Conservation (phyloP, 1,284 basidiomycete species). For the Cutaneotrichosporon cavernicola region DNA sequence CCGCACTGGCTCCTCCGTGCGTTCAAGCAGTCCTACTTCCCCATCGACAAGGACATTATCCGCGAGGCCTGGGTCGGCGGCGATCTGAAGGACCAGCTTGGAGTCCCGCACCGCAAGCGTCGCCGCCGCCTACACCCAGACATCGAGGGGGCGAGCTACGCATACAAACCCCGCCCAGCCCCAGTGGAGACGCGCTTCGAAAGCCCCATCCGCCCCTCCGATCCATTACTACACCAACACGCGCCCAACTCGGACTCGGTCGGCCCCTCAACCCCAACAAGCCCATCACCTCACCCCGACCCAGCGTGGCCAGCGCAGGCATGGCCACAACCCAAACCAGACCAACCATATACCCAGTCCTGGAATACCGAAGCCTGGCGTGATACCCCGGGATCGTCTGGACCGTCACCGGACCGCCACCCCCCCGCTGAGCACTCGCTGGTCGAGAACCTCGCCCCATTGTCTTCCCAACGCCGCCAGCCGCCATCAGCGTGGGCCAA, state of each 20-base stretch:
- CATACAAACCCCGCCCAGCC: neutral
- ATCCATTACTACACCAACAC: constrained; percentile 1
- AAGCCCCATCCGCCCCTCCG: neutral
- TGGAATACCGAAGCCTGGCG: neutral
- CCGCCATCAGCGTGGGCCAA: neutral
- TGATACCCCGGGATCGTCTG: neutral
- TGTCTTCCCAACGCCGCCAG: neutral
- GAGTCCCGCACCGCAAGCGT: constrained; percentile 56
- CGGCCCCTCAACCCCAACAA: neutral
- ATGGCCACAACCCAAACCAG: neutral
- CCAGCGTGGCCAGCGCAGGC: neutral
- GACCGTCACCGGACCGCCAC: neutral
- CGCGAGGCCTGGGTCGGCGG: constrained; percentile 84
- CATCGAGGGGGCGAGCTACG: constrained; percentile 8
- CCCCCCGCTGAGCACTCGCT: neutral
- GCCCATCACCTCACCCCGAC: neutral
- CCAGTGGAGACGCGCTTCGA: neutral
- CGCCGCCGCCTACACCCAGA: constrained; percentile 16
- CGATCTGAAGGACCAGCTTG: constrained; percentile 76
- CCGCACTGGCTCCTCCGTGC: constrained; percentile 41
- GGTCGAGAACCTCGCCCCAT: neutral
- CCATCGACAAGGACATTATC: constrained; percentile 65
- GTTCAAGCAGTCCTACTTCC: constrained; percentile 37
- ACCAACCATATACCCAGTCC: neutral
- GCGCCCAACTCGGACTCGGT: neutral